Percentiles rank a stretch among this genome's conserved stretches.
phyloP scores from a whole-genome alignment of 2,329 filamentous ascomycete genomes.

The Incumbomyces lentus region DNA sequence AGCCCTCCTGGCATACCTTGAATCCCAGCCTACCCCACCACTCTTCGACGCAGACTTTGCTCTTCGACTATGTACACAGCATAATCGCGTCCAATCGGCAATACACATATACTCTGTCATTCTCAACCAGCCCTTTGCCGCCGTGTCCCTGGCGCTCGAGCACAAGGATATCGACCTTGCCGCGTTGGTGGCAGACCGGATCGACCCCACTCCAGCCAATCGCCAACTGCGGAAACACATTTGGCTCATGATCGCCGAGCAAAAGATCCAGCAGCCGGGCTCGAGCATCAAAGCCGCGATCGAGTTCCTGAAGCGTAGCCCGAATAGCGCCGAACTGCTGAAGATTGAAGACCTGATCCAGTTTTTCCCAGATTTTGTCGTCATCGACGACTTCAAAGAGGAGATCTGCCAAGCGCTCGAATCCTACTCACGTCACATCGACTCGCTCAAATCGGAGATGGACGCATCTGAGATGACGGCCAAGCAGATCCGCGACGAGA shows the following conservation, averaged over 20 bases:
- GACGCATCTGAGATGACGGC: slow-evolving; percentile 85
- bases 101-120: slow-evolving; percentile 97
- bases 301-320: slow-evolving; percentile 67
- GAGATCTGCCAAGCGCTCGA: slow-evolving; percentile 92
- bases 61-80: slow-evolving; percentile 85
- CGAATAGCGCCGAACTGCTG: slow-evolving; percentile 62
- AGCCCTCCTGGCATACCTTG: slow-evolving; percentile 75
- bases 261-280: slow-evolving; percentile 64
- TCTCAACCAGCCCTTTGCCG: slow-evolving; percentile 76
- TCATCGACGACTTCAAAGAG: slow-evolving; percentile 98
- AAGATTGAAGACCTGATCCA: slow-evolving; percentile 95
- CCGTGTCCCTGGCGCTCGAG: slow-evolving; percentile 82
- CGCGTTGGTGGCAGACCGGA: slow-evolving; percentile 75
- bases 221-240: slow-evolving; percentile 78
- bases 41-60: slow-evolving; percentile 94
- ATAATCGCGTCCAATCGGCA: slow-evolving; percentile 84
- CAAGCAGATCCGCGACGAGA: slow-evolving; percentile 80
- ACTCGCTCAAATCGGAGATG: slow-evolving; percentile 83
- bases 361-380: slow-evolving; percentile 96
- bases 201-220: slow-evolving; percentile 52
- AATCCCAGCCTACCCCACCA: slow-evolving; percentile 76
- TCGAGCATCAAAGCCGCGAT: slow-evolving; percentile 88
- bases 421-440: slow-evolving; percentile 85
- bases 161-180: slow-evolving; percentile 86
- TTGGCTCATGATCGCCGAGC: slow-evolving; percentile 90